These are phyloP conservation scores for Centrapalus pauciflorus DNA, from an alignment of 129 eudicot species.

Conservation along the genomic window DNA sequence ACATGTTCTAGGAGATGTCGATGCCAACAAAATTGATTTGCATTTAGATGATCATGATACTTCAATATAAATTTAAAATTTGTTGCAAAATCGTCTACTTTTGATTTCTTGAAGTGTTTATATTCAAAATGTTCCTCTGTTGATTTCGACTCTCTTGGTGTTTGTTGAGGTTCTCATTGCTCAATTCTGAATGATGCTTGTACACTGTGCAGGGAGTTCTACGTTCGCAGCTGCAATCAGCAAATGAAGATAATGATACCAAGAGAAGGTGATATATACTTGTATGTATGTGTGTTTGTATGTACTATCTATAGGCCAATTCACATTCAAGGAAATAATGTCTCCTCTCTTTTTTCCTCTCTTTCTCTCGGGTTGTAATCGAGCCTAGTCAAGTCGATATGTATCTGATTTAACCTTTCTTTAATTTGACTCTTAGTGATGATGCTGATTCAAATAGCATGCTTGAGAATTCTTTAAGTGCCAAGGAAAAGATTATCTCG, in stretches of 20 bases:
- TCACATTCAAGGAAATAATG: background rate
- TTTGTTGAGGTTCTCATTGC: slow-evolving; percentile 1
- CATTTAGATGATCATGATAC: background rate
- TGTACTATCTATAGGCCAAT: background rate
- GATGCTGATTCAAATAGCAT: slow-evolving; percentile 60
- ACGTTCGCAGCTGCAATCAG: slow-evolving; percentile 73
- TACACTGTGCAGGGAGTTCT: slow-evolving; percentile 60
- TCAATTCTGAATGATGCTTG: slow-evolving; percentile 7
- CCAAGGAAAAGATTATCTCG: slow-evolving; percentile 94
- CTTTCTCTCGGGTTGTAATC: too few species aligned
- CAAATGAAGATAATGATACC: slow-evolving; percentile 71
- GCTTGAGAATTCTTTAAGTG: slow-evolving; percentile 80
- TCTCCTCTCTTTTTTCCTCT: background rate
- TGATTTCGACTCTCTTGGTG: background rate
- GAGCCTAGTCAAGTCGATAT: too few species aligned
- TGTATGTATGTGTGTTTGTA: too few species aligned
- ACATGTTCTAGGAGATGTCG: background rate
- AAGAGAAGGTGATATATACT: slow-evolving; percentile 50
- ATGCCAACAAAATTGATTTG: background rate
- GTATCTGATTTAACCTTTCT: slow-evolving; percentile 1
- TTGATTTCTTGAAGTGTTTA: background rate
- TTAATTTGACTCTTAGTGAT: slow-evolving; percentile 52
- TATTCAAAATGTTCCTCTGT: background rate
- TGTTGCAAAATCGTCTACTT: background rate
- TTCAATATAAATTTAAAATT: background rate